A percentile compares a stretch with the other conserved stretches of the same genome.
Evolutionary conservation across 441 rosid genomes (phyloP).

Genomic region (Brassica balearica): DNA sequence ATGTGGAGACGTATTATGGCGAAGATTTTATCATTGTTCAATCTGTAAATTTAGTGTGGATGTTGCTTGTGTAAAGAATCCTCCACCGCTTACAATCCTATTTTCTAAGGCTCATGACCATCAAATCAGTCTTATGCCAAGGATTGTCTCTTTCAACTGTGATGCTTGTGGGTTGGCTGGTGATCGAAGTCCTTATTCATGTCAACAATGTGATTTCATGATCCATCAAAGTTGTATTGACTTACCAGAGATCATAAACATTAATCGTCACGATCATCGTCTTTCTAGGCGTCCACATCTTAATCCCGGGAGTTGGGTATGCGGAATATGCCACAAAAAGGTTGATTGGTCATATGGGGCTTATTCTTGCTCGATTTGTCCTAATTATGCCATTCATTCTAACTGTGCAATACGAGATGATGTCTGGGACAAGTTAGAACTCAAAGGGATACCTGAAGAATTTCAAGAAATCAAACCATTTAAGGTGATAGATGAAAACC

Average conservation of each 20-base stretch:
- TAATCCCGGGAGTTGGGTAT: neutral
- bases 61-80: neutral
- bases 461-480: neutral
- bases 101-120: neutral
- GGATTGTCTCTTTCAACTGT: neutral
- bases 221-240: conserved; percentile 1
- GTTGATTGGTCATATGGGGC: neutral
- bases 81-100: neutral
- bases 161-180: neutral
- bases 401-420: neutral
- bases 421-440: conserved; percentile 4
- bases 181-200: neutral
- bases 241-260: neutral
- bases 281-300: neutral
- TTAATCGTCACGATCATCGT: neutral
- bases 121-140: conserved; percentile 6
- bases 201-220: neutral
- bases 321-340: neutral
- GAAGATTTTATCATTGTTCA: neutral
- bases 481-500: neutral
- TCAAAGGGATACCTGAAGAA: neutral
- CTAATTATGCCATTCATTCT: conserved; percentile 1
- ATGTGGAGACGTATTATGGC: neutral
- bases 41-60: neutral
- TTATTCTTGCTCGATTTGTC: neutral